phyloP scores from a whole-genome alignment of 441 rosid genomes.

The Cnidoscolus chayamansa region DNA sequence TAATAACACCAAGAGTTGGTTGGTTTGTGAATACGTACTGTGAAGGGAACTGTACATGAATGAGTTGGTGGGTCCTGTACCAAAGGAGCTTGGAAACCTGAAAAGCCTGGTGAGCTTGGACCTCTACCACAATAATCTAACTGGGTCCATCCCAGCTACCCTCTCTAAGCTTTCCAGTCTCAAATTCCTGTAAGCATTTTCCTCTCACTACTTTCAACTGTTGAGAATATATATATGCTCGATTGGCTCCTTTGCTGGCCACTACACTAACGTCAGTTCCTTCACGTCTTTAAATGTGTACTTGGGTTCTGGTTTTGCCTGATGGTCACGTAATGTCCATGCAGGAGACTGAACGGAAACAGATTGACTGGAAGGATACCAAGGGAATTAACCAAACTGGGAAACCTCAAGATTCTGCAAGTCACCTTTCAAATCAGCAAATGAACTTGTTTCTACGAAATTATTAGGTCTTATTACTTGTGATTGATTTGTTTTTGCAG shows the following conservation, averaged over 20 bases:
- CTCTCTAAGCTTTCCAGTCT: slow-evolving; percentile 57
- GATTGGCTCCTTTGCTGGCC: no score
- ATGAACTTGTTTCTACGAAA: neutral
- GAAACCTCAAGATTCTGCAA: slow-evolving; percentile 62
- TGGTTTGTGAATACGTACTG: slow-evolving; percentile 9
- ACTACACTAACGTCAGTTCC: neutral
- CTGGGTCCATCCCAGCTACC: slow-evolving; percentile 55
- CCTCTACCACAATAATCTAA: slow-evolving; percentile 57
- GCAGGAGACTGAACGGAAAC: slow-evolving; percentile 65
- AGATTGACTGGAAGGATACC: slow-evolving; percentile 61
- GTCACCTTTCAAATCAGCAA: slow-evolving; percentile 5
- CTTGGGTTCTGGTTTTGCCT: neutral
- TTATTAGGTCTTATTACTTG: no score
- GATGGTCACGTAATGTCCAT: slow-evolving; percentile 11
- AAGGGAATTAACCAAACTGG: slow-evolving; percentile 53
- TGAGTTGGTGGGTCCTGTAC: slow-evolving; percentile 48
- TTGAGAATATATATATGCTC: no score
- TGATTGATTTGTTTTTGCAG: slow-evolving; percentile 30
- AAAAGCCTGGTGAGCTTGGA: slow-evolving; percentile 65
- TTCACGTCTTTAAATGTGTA: neutral
- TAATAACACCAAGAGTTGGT: slow-evolving; percentile 11
- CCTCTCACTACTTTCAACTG: neutral
- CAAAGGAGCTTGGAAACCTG: slow-evolving; percentile 52
- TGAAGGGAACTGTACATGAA: slow-evolving; percentile 64
- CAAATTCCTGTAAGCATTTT: slow-evolving; percentile 48